These are phyloP conservation scores for Nakaseomyces sp. DNA, from an alignment of 1,139 yeast genomes.

Conservation along the genomic window DNA sequence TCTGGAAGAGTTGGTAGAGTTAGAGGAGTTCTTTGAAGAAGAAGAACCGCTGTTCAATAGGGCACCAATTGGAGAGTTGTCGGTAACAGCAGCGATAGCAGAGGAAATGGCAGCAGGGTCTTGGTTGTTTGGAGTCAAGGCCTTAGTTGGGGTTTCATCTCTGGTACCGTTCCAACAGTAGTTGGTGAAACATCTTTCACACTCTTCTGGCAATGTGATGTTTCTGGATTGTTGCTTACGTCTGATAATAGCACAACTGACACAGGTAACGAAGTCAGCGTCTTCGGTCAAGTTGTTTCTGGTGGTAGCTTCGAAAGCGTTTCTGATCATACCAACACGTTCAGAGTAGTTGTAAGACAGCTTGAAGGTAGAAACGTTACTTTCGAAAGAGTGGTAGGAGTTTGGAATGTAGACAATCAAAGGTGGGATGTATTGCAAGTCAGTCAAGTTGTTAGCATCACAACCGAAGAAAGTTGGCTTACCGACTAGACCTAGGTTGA, in stretches of 20 bases:
- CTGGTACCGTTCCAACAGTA: conserved; percentile 77
- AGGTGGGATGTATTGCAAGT: conserved; percentile 52
- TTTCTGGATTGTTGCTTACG: conserved; percentile 72
- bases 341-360: conserved; percentile 53
- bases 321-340: conserved; percentile 52
- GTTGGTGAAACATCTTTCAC: conserved; percentile 57
- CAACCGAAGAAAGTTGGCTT: conserved; percentile 85
- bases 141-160: conserved; percentile 12
- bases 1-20: conserved; percentile 4
- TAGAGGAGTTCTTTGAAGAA: conserved; percentile 2
- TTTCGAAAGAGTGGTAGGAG: conserved; percentile 53
- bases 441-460: conserved; percentile 56
- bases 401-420: conserved; percentile 74
- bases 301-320: conserved; percentile 74
- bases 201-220: conserved; percentile 56
- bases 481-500: conserved; percentile 46
- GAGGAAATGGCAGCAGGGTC: conserved; percentile 8
- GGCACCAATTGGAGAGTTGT: conserved; percentile 7
- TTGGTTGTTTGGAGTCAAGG: conserved; percentile 4
- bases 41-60: conserved; percentile 6
- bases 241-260: conserved; percentile 82
- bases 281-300: conserved; percentile 68
- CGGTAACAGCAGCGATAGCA: conserved; percentile 10
- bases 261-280: conserved; percentile 65
- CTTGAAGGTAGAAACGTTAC: conserved; percentile 68